Conservation (phyloP, 768 basidiomycete species). For the Cyclocybe cylindracea region DNA sequence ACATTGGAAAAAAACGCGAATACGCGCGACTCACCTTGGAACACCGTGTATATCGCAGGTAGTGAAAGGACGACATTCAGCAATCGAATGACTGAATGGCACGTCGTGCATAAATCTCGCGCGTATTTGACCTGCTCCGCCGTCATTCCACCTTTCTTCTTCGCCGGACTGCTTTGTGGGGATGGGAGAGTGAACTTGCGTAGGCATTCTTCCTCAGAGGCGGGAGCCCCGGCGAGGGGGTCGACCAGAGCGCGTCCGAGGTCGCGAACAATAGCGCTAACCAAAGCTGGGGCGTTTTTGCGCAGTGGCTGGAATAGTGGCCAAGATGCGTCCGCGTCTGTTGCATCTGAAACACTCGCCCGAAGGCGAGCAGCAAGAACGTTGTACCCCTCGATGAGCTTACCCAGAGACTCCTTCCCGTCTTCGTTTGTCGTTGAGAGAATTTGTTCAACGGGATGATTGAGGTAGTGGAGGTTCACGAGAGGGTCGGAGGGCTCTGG, state of each 20-base stretch:
- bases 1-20: constrained; percentile 3
- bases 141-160: constrained; percentile 69
- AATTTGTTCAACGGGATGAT: constrained; percentile 63
- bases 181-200: constrained; percentile 54
- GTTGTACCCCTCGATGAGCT: constrained; percentile 75
- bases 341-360: constrained; percentile 38
- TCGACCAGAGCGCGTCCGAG: constrained; percentile 64
- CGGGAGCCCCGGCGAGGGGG: constrained; percentile 35
- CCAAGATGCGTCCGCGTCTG: constrained; percentile 63
- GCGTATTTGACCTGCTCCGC: constrained; percentile 80
- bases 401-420: constrained; percentile 31
- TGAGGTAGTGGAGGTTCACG: constrained; percentile 61
- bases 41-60: constrained; percentile 59
- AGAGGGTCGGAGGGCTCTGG: constrained; percentile 79
- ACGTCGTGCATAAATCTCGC: constrained; percentile 74
- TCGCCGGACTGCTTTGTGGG: constrained; percentile 66
- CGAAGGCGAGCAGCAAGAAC: constrained; percentile 68
- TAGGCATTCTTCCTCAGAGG: constrained; percentile 24
- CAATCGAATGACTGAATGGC: constrained; percentile 69
- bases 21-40: constrained; percentile 48
- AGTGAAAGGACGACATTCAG: constrained; percentile 61
- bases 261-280: constrained; percentile 66
- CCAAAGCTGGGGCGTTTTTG: constrained; percentile 50
- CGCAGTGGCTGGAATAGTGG: constrained; percentile 73
- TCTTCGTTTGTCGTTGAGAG: constrained; percentile 35